Base-by-base conservation (phyloP, 2,329 filamentous ascomycete genomes). In the Arthrinium phaeospermum region DNA sequence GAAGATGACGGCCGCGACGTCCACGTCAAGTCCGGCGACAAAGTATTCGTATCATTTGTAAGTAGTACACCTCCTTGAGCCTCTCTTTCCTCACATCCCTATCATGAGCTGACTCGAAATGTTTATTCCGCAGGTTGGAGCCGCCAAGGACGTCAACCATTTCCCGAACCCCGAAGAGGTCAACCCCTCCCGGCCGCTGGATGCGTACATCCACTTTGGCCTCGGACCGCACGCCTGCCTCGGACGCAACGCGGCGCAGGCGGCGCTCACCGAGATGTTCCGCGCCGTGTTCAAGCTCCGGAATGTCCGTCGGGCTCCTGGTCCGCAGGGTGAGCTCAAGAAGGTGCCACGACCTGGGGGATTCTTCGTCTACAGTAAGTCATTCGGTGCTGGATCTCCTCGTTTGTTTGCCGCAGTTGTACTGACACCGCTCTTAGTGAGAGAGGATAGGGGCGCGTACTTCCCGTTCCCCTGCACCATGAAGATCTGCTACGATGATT, bases 191-290 rank as follows among this genome's bases (percentile, higher is more conserved):
- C 89, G 93, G 0, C 90, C 91, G 0, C 78, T 92, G 3, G 87
- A 90, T 2, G 83, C 84, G 0, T 94, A 95, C 79, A 86, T 93
- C 73, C 87, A 90, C 79, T 91, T 91, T 75, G 89, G 89, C 16
- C 83, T 87, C 0, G 92, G 91, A 0, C 86, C 91, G 5, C 89
- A 93, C 76, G 84, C 87, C 3, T 91, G 89, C 73, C 84, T 94
- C 0, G 92, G 91, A 0, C 85, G 85, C 37, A 88, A 91, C 22
- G 86, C 89, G 16, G 90, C 86, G 78, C 86, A 90, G 74, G 85
- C 90, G 1, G 91, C 90, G 0, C 82, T 95, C 72, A 89, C 89
- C 0, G 89, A 91, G 75, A 91, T 94, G 85, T 88, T 94, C 80
- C 89, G 92, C 68, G 87, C 88, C 0, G 82, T 94, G 1, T 92